Percentiles rank a stretch among this genome's conserved stretches.
Conservation (phyloP, 225 moss, liverwort and hornwort genomes). For the Marchantia paleacea region DNA sequence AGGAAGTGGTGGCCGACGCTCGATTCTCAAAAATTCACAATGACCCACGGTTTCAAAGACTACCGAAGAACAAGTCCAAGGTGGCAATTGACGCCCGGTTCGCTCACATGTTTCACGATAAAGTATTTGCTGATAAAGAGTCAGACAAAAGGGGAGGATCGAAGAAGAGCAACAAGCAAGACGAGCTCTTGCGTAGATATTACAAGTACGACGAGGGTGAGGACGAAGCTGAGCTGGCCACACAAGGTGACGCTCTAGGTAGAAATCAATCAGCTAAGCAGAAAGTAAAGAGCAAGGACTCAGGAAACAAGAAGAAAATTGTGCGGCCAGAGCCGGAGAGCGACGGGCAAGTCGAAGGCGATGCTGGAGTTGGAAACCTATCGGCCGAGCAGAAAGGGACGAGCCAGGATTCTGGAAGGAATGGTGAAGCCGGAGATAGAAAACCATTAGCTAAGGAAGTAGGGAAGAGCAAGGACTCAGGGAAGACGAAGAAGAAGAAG, state of each 20-base stretch:
- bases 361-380: not conserved
- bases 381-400: constrained; percentile 17
- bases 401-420: constrained; percentile 11
- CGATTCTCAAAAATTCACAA: constrained; percentile 74
- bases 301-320: constrained; percentile 1
- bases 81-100: constrained; percentile 83
- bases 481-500: not conserved
- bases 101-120: constrained; percentile 75
- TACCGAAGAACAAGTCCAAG: constrained; percentile 76
- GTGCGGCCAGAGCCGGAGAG: not conserved
- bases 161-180: constrained; percentile 53
- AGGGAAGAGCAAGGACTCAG: constrained; percentile 13
- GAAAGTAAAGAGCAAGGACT: constrained; percentile 17
- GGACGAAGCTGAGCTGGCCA: constrained; percentile 20
- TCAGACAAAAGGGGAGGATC: constrained; percentile 61
- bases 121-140: constrained; percentile 62
- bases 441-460: not conserved
- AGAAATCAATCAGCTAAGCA: constrained; percentile 1
- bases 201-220: constrained; percentile 61
- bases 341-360: not conserved
- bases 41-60: constrained; percentile 84
- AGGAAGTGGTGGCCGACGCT: constrained; percentile 53
- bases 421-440: constrained; percentile 2
- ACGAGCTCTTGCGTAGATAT: constrained; percentile 63
- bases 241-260: constrained; percentile 16